Evolutionary conservation across 306 rosid species (phyloP), one percentile per base, ranked within the genome.

Genomic region (Castanea sativa): DNA sequence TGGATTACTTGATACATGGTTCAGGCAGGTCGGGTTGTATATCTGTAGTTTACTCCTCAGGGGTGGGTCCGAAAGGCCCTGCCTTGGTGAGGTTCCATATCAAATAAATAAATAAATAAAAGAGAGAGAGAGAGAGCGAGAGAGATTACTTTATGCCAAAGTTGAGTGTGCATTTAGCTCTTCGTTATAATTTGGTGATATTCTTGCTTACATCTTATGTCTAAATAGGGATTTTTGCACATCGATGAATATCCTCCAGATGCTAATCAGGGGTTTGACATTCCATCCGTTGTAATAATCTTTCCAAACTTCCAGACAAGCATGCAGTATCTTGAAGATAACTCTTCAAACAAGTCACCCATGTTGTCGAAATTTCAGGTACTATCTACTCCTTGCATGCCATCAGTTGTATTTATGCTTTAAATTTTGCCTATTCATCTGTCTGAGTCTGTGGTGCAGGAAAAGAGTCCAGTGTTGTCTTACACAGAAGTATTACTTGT

Each of bases 211-310:
- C 63, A 71, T 6, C 41, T 33, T 78, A 65, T 76, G 69, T 80
- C 53, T 75, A 20, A 72, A 58, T 70, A 95, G 98, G 99, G 99
- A 53, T 93, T 95, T 82, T 87, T 91, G 89, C 98, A 95, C 86
- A 93, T 95, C 73, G 98, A 92, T 85, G 97, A 95, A 78, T 95
- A 95, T 76, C 99, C 97, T 59, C 96, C 98, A 30, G 99, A 91
- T 83, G 98, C 99, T 69, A 91, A 92, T 83, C 98, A 93, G 81
- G 99, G 99, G 76, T 93, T 91, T 69, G 99, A 95, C 81, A 93
- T 95, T 84, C 99, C 99, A 69, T 93, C 99, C 10, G 96, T 98
- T 43, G 72, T 95, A 76, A 91, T 93, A 84, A 91, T 91, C 88
- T 95, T 93, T 81, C 92, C 99, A 12, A 83, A 91, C 73, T 90